Base-by-base conservation (phyloP, 2,329 filamentous ascomycete species). In the Boeremia exigua region DNA sequence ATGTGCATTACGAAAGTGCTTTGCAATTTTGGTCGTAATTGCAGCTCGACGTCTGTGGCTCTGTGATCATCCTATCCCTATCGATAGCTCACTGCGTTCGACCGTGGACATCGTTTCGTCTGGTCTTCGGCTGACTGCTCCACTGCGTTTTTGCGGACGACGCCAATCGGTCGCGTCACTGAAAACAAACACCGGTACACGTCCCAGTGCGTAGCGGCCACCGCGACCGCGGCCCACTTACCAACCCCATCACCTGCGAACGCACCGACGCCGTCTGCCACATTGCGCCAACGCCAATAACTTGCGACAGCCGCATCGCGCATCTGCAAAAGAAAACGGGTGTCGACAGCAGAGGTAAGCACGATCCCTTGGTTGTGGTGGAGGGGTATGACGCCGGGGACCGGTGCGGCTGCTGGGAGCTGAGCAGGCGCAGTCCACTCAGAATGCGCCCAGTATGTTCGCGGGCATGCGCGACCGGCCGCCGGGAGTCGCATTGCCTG, bases 11-110 rank as follows among this genome's bases (percentile, higher is more conserved):
- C 44, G 48, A 52, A 28, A 45, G 44, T 40, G 5, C 19, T 23
- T 23, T 23, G 19, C 19, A 52, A 57, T 57, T 48, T 57, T 19
- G 54, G 48, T 44, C 48, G 54, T 48, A 57, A 48, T 33, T 45
- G 48, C 45, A 46, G 29, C 19, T 52, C 38, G 48, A 53, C 43
- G 38, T 44, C 54, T 48, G 54, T 48, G 48, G 43, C 54, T 56
- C 38, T 36, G 29, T 45, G 54, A 52, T 19, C 45, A 45, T 53
- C 54, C 52, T 52, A 47, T 48, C 43, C 48, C 48, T 57, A 57
- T 57, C 54, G 54, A 57, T 57, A 57, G 48, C 54, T 53, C 54
- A 56, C 54, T 44, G 54, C 44, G 44, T 48, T 48, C 53, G 53
- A 56, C 48, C 19, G 43, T 51, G 29, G 47, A 47, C 42, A 48